A percentile compares a stretch with the other conserved stretches of the same genome.
These are phyloP conservation scores for Penicillium maclennaniae DNA, from an alignment of 495 filamentous ascomycete species.

Conservation along the genomic window DNA sequence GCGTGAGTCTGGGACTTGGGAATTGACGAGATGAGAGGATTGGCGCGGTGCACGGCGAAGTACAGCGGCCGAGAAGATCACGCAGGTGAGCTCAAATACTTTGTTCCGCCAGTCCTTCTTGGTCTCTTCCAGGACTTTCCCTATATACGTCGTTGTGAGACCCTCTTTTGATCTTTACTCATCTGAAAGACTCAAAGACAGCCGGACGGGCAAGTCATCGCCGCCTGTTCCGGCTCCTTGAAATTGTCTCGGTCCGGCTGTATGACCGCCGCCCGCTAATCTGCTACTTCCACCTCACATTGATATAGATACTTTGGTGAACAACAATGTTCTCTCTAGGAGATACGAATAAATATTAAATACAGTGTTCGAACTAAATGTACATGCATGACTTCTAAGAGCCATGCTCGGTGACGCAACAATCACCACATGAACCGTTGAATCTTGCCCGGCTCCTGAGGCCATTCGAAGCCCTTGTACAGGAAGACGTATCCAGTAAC, in stretches of 20 bases:
- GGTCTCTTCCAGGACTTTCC: too few species aligned
- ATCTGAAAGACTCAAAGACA: too few species aligned
- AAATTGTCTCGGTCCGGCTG: too few species aligned
- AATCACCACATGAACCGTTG: slow-evolving; percentile 92
- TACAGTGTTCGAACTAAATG: slow-evolving; percentile 10
- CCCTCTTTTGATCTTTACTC: too few species aligned
- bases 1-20: neutral
- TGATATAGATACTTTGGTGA: neutral
- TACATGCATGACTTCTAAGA: slow-evolving; percentile 5
- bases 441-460: slow-evolving; percentile 68
- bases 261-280: neutral
- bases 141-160: too few species aligned
- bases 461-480: slow-evolving; percentile 75
- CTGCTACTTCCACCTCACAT: neutral
- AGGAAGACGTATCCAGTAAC: slow-evolving; percentile 80
- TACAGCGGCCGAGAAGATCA: neutral
- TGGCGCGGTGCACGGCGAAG: neutral
- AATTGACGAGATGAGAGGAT: neutral
- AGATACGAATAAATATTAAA: neutral
- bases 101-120: too few species aligned
- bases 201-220: too few species aligned
- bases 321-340: neutral
- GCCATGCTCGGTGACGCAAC: too few species aligned
- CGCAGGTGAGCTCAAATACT: too few species aligned
- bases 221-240: too few species aligned